Evolutionary conservation across 768 basidiomycete genomes (phyloP).

Genomic region (Amylocystis lapponica): DNA sequence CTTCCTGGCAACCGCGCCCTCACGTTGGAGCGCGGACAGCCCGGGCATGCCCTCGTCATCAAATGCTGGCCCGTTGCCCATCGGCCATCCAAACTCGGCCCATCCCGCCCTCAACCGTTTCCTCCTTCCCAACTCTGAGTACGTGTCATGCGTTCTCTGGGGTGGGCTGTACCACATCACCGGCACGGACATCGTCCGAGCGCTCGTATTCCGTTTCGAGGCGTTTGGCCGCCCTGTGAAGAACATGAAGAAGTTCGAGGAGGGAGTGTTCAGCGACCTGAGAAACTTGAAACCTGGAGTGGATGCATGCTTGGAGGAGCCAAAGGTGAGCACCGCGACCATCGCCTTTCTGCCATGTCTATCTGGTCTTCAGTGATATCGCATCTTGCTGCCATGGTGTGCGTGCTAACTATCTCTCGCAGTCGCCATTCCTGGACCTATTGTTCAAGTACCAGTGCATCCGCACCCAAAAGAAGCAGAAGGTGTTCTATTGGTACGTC

Average conservation of each 20-base stretch:
- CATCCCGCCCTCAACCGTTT: conserved; percentile 85
- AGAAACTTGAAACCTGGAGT: conserved; percentile 90
- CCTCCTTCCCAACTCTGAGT: conserved; percentile 80
- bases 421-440: conserved; percentile 91
- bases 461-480: conserved; percentile 97
- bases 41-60: conserved; percentile 8
- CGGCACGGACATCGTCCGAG: conserved; percentile 94
- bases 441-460: conserved; percentile 97
- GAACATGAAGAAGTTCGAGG: conserved; percentile 96
- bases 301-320: conserved; percentile 91
- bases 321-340: conserved; percentile 61
- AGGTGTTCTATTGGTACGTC: conserved; percentile 94
- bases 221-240: conserved; percentile 86
- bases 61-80: conserved; percentile 16
- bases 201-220: conserved; percentile 91
- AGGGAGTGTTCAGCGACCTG: conserved; percentile 91
- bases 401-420: conserved; percentile 1
- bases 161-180: conserved; percentile 90
- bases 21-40: conserved; percentile 43
- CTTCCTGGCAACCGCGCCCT: conserved; percentile 83
- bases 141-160: conserved; percentile 91
- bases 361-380: not conserved
- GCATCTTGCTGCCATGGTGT: not conserved
- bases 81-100: conserved; percentile 41
- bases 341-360: not conserved